phyloP scores from a whole-genome alignment of 1,284 basidiomycete genomes.

The Coniferiporia sulphurascens region DNA sequence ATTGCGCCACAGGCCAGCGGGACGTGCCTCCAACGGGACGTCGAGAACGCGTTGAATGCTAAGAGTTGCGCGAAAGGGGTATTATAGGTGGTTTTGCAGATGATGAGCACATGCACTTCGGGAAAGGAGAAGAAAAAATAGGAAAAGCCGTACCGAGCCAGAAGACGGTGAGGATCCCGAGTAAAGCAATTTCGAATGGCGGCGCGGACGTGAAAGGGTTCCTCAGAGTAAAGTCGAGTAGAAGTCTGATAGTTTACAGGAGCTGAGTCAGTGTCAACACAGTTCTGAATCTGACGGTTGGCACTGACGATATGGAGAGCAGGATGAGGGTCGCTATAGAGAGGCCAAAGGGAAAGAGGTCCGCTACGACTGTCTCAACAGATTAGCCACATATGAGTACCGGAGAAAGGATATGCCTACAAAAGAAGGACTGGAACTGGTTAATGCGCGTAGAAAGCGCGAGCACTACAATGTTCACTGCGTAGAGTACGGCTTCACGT shows the following conservation, averaged over 20 bases:
- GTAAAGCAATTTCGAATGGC: constrained; percentile 42
- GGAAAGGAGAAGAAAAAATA: too few relatives aligned
- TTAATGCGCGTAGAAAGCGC: constrained; percentile 50
- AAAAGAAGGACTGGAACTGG: constrained; percentile 55
- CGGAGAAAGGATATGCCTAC: constrained; percentile 31
- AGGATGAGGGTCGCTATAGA: constrained; percentile 47
- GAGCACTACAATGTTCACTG: constrained; percentile 47
- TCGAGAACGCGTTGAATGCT: constrained; percentile 60
- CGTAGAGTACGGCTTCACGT: constrained; percentile 35
- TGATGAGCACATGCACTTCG: constrained; percentile 17
- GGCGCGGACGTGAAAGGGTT: constrained; percentile 44
- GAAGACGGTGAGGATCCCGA: constrained; percentile 42
- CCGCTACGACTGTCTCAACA: constrained; percentile 41
- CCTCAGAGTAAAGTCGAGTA: constrained; percentile 37
- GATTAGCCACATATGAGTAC: background rate
- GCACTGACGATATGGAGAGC: constrained; percentile 37
- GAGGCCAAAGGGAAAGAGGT: constrained; percentile 53
- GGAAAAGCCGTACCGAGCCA: constrained; percentile 42
- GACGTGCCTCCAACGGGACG: constrained; percentile 46
- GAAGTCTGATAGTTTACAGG: constrained; percentile 30
- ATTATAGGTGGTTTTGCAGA: background rate
- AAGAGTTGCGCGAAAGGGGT: background rate
- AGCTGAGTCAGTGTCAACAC: background rate
- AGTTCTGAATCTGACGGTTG: background rate
- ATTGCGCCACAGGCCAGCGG: constrained; percentile 45